Percentiles rank a stretch among this genome's conserved stretches.
Conservation (phyloP, 768 basidiomycete species). For the Suillus occidentalis region DNA sequence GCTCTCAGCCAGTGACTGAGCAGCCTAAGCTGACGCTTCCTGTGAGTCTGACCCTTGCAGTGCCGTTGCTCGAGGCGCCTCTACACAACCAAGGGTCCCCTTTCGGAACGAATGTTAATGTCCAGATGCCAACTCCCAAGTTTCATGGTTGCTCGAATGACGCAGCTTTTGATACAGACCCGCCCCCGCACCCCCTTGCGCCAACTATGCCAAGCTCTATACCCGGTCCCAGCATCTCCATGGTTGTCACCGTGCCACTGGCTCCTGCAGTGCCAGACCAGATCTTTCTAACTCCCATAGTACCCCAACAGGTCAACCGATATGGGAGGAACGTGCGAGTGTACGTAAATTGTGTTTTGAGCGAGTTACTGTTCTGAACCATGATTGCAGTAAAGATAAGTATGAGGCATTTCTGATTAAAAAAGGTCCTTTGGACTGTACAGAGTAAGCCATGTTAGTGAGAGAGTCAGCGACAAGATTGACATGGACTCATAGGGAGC, state of each 20-base stretch:
- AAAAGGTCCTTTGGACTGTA: background rate
- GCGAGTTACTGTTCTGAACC: background rate
- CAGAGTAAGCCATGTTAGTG: background rate
- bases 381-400: background rate
- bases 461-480: background rate
- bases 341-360: background rate
- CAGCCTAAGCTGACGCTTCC: background rate
- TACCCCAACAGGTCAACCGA: background rate
- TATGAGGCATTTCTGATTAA: too few relatives aligned
- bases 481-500: background rate
- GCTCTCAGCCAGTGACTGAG: background rate
- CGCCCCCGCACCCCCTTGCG: background rate
- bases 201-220: background rate
- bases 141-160: background rate
- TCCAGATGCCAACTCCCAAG: background rate
- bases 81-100: conserved; percentile 5
- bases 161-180: background rate
- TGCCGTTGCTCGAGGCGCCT: background rate
- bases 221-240: background rate
- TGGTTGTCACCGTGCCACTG: background rate
- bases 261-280: background rate
- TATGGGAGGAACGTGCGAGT: background rate
- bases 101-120: background rate
- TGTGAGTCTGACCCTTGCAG: background rate
- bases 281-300: background rate